Base-by-base conservation (phyloP, 2,329 filamentous ascomycete genomes). In the Drechslerella dactyloides region DNA sequence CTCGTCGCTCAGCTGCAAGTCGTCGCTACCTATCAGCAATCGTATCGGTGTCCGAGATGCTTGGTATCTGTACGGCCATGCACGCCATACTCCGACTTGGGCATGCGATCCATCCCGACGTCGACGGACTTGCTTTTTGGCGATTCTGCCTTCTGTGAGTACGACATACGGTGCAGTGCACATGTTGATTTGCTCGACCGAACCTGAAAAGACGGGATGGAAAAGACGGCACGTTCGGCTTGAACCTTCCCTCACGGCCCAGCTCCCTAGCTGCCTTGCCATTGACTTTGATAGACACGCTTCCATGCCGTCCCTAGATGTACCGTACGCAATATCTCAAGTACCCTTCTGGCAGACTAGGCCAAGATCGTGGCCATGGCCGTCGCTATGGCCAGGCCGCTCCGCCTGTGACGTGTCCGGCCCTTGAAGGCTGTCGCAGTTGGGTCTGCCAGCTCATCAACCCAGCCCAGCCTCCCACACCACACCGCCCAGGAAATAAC, bases 391-490 rank as follows among this genome's bases (percentile, higher is more conserved):
- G 27, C 27, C 27, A 33, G 27, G 27, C 27, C 27, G 27, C 8
- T 33, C 19, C 44, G 44, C 17, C 44, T 48, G 65, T 70, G 65
- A 70, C 65, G 65, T 70, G 65, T 70, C 59, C 58, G 59, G 62
- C 65, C 44, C 15, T 52, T 33, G 61, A 58, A 50, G 65, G 57
- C 42, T 62, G 65, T 70, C 53, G 58, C 53, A 69, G 55, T 64
- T 50, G 68, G 59, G 50, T 56, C 54, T 72, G 68, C 68, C 68
- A 72, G 60, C 68, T 72, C 68, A 72, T 72, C 68, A 72, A 72
- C 52, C 59, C 33, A 56, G 57, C 24, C 58, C 65, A 50, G 57
- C 58, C 57, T 50, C 44, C 56, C 57, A 53, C 60, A 55, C 23
- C n/a, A 27, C 46, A 27, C 40, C 50, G 48, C 44, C 57, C 44